A percentile compares a stretch with the other conserved stretches of the same genome.
Evolutionary conservation across 1,284 basidiomycete species (phyloP).

Genomic region (Papiliotrema laurentii): DNA sequence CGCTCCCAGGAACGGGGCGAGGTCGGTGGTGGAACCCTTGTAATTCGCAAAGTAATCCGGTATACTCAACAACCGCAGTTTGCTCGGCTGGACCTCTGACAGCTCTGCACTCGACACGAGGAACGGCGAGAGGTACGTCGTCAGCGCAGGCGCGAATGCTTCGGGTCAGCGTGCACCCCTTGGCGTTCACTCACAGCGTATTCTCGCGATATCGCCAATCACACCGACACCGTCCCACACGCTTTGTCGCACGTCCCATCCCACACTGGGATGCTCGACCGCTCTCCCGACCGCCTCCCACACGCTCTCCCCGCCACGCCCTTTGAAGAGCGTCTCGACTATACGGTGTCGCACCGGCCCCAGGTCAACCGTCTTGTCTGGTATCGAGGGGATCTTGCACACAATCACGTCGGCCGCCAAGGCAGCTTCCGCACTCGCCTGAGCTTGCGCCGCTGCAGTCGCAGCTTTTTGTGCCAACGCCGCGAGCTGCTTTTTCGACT

Average conservation of each 20-base stretch:
- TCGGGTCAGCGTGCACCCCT: not conserved
- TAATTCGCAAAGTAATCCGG: conserved; percentile 93
- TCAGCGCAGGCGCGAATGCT: conserved; percentile 58
- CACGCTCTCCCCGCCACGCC: conserved; percentile 54
- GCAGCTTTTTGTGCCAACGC: conserved; percentile 59
- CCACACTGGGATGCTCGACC: conserved; percentile 30
- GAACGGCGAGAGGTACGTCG: conserved; percentile 68
- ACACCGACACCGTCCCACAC: conserved; percentile 79
- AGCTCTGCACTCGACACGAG: conserved; percentile 60
- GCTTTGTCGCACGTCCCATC: conserved; percentile 57
- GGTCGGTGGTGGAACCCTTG: conserved; percentile 72
- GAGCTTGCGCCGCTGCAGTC: conserved; percentile 66
- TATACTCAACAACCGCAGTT: conserved; percentile 64
- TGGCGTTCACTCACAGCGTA: conserved; percentile 71
- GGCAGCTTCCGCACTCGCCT: conserved; percentile 18
- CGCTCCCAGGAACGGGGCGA: conserved; percentile 80
- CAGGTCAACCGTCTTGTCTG: conserved; percentile 66
- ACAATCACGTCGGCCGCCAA: conserved; percentile 31
- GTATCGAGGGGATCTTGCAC: conserved; percentile 60
- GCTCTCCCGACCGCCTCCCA: conserved; percentile 45
- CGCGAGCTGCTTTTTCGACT: conserved; percentile 50
- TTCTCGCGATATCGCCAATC: conserved; percentile 70
- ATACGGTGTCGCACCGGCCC: conserved; percentile 85
- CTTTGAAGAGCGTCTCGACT: conserved; percentile 74
- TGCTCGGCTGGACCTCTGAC: conserved; percentile 57